Evolutionary conservation across 202 grass and related monocot species (phyloP), one percentile per base, ranked within the genome.

Genomic region (Saccharum hybrid): DNA sequence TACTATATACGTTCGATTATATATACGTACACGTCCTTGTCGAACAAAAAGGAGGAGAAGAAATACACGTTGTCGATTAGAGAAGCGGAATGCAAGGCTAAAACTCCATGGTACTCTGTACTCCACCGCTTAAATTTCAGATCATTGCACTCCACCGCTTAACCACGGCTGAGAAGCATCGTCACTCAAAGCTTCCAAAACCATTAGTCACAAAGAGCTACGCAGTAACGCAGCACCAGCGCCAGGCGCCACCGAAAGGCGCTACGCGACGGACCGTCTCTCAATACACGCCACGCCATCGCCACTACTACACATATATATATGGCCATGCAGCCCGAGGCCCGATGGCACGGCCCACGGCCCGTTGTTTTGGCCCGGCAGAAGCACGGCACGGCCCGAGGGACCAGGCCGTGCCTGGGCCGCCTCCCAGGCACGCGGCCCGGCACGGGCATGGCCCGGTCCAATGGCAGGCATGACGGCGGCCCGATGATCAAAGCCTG

Each of bases 141-240:
- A 66, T 19, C 15, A 34, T 39, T 68, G 14, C 66, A 42, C 19
- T 70, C 64, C 64, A 66, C 64, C 64, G 64, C 64, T 67, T 37
- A 18, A 19, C 9, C 64, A 19, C 33, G 64, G 7, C 12, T 0
- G 46, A 49, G 46, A 45, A 54, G 51, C 51, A 54, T 54, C 51
- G 7, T 52, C 51, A 54, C 31, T 34, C 34, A 38, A 36, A n/a
- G 5, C 64, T 67, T 38, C 64, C 64, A 38, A 67, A 38, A 56
- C 7, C 52, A 8, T 52, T 19, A 8, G 6, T 56, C 52, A 56
- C 52, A 56, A n/a, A n/a, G 52, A n/a, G 45, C 45, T 48, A 48
- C 9, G 1, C 18, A 36, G 34, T 0, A n/a, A 54, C 51, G 51
- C 5, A n/a, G 18, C 18, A 8, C 2, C 7, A 3, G 18, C 52